Evolutionary conservation across 176 grass and related monocot genomes (phyloP).

Genomic region (Ananas comosus): DNA sequence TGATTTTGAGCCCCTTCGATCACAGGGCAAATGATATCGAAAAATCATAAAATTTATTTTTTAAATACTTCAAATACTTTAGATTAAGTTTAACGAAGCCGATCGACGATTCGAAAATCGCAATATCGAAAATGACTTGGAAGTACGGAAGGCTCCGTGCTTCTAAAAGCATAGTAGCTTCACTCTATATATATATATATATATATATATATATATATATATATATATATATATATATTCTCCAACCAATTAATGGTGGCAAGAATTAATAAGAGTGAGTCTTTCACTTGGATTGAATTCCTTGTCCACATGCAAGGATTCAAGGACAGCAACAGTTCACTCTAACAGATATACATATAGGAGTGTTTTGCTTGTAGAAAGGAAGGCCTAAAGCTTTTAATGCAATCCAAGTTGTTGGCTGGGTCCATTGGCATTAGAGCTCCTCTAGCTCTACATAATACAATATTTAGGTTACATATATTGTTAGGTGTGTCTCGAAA

Average conservation of each 20-base stretch:
- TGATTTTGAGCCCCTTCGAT: no score
- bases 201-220: not conserved
- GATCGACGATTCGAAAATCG: no score
- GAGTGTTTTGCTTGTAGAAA: constrained; percentile 3
- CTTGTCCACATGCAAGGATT: not conserved
- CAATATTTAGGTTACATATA: no score
- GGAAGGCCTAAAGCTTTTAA: constrained; percentile 10
- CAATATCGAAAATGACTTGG: no score
- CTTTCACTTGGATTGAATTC: not conserved
- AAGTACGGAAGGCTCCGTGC: no score
- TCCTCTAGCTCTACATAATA: no score
- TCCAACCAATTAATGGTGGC: not conserved
- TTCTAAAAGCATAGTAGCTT: no score
- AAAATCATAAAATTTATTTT: no score
- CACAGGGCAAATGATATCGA: no score
- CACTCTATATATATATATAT: not conserved
- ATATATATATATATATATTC: not conserved
- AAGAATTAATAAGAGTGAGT: not conserved
- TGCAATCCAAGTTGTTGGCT: constrained; percentile 6
- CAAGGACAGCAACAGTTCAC: not conserved
- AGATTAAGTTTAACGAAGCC: no score
- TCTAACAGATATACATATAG: not conserved
- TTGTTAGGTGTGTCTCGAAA: no score
- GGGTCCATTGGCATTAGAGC: not conserved
- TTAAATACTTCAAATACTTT: no score